A percentile compares a stretch with the other conserved stretches of the same genome.
Conservation (phyloP, 2,329 filamentous ascomycete species). For the Nothopassalora personata region DNA sequence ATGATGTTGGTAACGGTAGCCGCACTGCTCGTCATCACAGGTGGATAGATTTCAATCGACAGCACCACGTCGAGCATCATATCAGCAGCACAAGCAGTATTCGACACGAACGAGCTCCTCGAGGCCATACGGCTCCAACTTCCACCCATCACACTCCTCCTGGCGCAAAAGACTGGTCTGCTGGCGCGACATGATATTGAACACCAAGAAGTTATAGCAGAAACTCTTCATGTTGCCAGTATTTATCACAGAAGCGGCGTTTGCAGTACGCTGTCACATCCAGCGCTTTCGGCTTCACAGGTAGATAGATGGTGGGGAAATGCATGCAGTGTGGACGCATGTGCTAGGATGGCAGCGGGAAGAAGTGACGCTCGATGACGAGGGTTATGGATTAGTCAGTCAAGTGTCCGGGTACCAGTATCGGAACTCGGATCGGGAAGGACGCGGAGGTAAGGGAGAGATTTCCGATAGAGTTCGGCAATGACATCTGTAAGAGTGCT, state of each 20-base stretch:
- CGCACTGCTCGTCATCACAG: too few relatives aligned
- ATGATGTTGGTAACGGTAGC: too few relatives aligned
- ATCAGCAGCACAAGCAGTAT: not conserved
- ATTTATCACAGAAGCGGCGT: not conserved
- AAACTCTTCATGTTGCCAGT: not conserved
- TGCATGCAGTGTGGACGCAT: constrained; percentile 55
- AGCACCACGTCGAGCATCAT: not conserved
- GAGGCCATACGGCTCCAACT: not conserved
- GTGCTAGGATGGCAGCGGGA: constrained; percentile 53
- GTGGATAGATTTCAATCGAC: not conserved
- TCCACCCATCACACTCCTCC: not conserved
- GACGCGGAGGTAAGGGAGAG: constrained; percentile 50
- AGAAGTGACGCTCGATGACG: constrained; percentile 53
- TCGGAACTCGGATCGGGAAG: constrained; percentile 58
- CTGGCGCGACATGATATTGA: not conserved
- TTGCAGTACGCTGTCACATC: too few relatives aligned
- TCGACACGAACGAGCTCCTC: not conserved
- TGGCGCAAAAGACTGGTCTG: not conserved
- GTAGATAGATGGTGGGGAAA: constrained; percentile 58
- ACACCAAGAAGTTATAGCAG: not conserved
- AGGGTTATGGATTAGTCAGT: constrained; percentile 59
- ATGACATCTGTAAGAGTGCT: constrained; percentile 16
- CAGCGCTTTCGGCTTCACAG: constrained; percentile 55
- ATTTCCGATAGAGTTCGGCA: constrained; percentile 35
- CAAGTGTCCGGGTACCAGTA: constrained; percentile 48